Evolutionary conservation across 73 alveolate species (phyloP).

Genomic region (Tetrahymena borealis): DNA sequence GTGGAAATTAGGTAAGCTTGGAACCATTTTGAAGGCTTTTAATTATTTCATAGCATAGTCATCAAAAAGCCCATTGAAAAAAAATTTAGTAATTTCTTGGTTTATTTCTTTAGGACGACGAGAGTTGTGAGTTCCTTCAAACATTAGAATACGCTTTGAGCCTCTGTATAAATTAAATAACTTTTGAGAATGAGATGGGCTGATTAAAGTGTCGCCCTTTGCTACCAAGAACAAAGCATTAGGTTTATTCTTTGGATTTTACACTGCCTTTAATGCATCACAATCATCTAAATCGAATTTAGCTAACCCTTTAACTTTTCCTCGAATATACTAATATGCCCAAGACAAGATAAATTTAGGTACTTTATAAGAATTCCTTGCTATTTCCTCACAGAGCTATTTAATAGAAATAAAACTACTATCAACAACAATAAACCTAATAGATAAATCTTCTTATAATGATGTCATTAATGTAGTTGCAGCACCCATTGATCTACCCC

Average conservation of each 20-base stretch:
- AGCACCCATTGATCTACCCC: conserved; percentile 98
- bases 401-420: neutral
- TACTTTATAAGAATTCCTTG: neutral
- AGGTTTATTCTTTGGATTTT: neutral
- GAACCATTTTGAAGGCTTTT: neutral
- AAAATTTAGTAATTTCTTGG: neutral
- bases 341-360: neutral
- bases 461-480: conserved; percentile 76
- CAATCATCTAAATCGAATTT: neutral
- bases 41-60: neutral
- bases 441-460: neutral
- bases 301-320: neutral
- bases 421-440: neutral
- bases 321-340: neutral
- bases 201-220: neutral
- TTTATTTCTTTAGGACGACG: neutral
- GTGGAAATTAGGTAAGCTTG: neutral
- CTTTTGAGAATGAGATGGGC: neutral
- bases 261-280: neutral
- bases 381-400: neutral
- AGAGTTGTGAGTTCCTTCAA: neutral
- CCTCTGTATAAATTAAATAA: neutral
- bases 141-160: neutral
- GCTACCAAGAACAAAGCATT: neutral
- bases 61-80: neutral